phyloP scores from a whole-genome alignment of 257 asterid species.

The Scutellaria minor region DNA sequence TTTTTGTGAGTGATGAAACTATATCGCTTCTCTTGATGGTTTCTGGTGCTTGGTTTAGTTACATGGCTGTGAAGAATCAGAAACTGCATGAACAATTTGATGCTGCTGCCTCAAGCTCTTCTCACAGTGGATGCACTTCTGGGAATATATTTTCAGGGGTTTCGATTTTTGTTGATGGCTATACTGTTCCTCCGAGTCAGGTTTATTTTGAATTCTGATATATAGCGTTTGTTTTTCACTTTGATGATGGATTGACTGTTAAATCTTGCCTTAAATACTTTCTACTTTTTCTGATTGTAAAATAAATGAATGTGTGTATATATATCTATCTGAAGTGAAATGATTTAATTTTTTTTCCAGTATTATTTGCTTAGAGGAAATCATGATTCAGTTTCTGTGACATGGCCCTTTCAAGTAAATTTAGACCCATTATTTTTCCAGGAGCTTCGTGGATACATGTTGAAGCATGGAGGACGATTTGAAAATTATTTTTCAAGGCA shows the following conservation, averaged over 20 bases:
- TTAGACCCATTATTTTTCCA: constrained; percentile 37
- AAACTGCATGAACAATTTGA: constrained; percentile 84
- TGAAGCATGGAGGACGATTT: constrained; percentile 85
- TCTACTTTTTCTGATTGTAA: constrained; percentile 5
- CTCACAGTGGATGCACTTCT: constrained; percentile 51
- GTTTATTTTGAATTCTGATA: constrained; percentile 34
- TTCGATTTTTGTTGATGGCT: constrained; percentile 95
- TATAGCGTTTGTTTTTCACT: not conserved
- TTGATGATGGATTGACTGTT: constrained; percentile 15
- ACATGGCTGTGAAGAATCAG: constrained; percentile 89
- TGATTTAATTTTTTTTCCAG: not conserved
- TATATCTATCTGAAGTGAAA: not conserved
- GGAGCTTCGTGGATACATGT: constrained; percentile 92
- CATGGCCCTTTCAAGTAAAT: constrained; percentile 16
- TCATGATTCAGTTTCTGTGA: not conserved
- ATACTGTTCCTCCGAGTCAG: constrained; percentile 95
- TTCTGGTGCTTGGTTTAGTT: constrained; percentile 62
- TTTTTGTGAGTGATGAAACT: not conserved
- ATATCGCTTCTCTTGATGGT: constrained; percentile 25
- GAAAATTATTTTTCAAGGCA: constrained; percentile 90
- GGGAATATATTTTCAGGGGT: constrained; percentile 75
- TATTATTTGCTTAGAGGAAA: not conserved
- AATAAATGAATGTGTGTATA: not conserved
- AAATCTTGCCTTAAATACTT: not conserved
- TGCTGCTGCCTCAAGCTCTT: constrained; percentile 86